phyloP scores from a whole-genome alignment of 2,329 filamentous ascomycete genomes.

The Meredithiella fracta region DNA sequence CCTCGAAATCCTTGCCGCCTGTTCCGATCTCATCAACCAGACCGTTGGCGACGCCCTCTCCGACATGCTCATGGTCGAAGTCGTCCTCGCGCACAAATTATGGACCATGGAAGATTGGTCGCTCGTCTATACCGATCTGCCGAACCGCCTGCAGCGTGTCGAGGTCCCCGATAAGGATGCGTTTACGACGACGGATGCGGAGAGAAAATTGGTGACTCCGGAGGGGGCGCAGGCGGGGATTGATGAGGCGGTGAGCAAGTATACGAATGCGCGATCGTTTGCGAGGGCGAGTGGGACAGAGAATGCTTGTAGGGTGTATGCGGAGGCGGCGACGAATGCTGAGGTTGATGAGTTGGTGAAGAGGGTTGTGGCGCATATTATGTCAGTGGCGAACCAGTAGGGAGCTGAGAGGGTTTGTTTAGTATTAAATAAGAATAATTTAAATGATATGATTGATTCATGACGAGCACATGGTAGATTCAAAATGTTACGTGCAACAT shows the following conservation, averaged over 20 bases:
- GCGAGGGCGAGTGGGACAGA: slow-evolving; percentile 88
- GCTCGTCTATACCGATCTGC: slow-evolving; percentile 80
- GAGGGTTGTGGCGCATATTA: slow-evolving; percentile 60
- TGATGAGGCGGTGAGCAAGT: slow-evolving; percentile 75
- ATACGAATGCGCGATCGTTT: slow-evolving; percentile 77
- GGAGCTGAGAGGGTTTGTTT: not conserved
- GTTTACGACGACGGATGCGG: slow-evolving; percentile 84
- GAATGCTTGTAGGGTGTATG: slow-evolving; percentile 90
- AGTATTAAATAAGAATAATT: not conserved
- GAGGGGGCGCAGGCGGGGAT: slow-evolving; percentile 69
- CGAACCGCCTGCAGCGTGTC: slow-evolving; percentile 86
- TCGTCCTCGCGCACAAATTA: slow-evolving; percentile 84
- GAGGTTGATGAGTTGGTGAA: slow-evolving; percentile 84
- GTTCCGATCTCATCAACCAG: slow-evolving; percentile 91
- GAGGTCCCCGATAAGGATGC: slow-evolving; percentile 75
- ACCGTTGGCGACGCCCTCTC: slow-evolving; percentile 92
- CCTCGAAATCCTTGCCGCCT: slow-evolving; percentile 65
- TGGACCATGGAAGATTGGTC: slow-evolving; percentile 89
- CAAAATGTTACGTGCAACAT: not conserved
- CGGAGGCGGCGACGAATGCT: slow-evolving; percentile 74
- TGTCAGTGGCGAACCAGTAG: slow-evolving; percentile 12
- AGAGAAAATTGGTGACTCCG: slow-evolving; percentile 70
- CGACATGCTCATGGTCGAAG: slow-evolving; percentile 89
- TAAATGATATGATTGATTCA: not conserved
- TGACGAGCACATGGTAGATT: not conserved